These are phyloP conservation scores for Penicillium canariense DNA, from an alignment of 495 filamentous ascomycete species.

Conservation along the genomic window DNA sequence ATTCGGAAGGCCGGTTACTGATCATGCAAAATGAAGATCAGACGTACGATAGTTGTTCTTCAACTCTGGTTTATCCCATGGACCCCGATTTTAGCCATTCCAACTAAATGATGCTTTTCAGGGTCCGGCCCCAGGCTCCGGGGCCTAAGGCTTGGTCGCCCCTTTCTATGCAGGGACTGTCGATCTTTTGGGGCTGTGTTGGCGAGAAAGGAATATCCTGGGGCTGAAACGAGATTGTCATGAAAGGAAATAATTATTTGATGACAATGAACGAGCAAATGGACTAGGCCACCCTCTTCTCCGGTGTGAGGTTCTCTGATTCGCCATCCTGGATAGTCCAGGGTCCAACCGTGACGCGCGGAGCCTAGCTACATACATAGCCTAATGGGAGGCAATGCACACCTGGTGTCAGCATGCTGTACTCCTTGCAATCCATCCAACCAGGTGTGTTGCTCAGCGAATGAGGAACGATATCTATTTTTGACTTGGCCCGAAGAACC, in stretches of 20 bases:
- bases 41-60: not conserved
- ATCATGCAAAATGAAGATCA: not conserved
- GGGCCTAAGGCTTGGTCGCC: not conserved
- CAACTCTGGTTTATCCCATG: not conserved
- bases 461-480: not conserved
- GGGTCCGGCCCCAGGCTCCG: not conserved
- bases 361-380: not conserved
- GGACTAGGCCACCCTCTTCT: not conserved
- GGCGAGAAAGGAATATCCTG: not conserved
- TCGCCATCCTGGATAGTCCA: not conserved
- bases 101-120: not conserved
- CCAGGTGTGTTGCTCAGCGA: not conserved
- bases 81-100: not conserved
- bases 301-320: not conserved
- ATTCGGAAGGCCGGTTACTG: not conserved
- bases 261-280: not conserved
- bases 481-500: not conserved
- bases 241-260: not conserved
- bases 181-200: not conserved
- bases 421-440: not conserved
- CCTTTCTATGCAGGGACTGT: not conserved
- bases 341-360: not conserved
- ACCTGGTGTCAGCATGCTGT: not conserved
- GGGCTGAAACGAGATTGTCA: not conserved
- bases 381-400: not conserved